These are phyloP conservation scores for Xylaria scruposa DNA, from an alignment of 495 filamentous ascomycete species.

Conservation along the genomic window DNA sequence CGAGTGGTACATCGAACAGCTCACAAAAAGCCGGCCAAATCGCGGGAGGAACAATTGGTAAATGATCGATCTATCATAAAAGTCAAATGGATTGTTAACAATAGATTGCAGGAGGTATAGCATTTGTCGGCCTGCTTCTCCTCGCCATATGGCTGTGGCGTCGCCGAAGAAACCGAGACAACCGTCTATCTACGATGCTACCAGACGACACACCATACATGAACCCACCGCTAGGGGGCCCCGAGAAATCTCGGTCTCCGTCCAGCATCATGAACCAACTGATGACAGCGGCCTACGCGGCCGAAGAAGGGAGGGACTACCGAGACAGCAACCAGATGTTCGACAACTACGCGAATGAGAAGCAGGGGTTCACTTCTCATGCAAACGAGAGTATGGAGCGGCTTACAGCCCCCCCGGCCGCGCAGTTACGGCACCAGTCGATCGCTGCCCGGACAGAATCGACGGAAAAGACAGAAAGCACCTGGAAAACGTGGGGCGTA, in stretches of 20 bases:
- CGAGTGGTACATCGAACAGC: neutral
- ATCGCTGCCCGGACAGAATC: conserved; percentile 15
- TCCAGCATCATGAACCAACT: conserved; percentile 24
- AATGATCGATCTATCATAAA: neutral
- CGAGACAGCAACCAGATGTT: neutral
- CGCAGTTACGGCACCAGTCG: conserved; percentile 1
- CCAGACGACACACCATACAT: neutral
- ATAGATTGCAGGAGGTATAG: conserved; percentile 4
- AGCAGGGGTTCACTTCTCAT: neutral
- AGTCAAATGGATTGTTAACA: neutral
- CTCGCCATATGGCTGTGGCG: conserved; percentile 15
- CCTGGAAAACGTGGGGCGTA: conserved; percentile 20
- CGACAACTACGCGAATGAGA: conserved; percentile 16
- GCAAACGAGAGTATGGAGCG: neutral
- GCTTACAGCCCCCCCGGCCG: neutral
- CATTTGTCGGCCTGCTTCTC: neutral
- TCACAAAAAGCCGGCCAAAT: conserved; percentile 9
- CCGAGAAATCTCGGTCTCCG: conserved; percentile 2
- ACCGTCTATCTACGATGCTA: neutral
- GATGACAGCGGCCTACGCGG: conserved; percentile 20
- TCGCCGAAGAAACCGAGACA: neutral
- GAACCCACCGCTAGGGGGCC: neutral
- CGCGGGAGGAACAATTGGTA: conserved; percentile 14
- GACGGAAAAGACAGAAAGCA: conserved; percentile 11
- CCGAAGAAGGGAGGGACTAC: conserved; percentile 5